A percentile compares a stretch with the other conserved stretches of the same genome.
These are phyloP conservation scores for Podosphaera xanthii DNA, from an alignment of 2,329 filamentous ascomycete species.

Conservation along the genomic window DNA sequence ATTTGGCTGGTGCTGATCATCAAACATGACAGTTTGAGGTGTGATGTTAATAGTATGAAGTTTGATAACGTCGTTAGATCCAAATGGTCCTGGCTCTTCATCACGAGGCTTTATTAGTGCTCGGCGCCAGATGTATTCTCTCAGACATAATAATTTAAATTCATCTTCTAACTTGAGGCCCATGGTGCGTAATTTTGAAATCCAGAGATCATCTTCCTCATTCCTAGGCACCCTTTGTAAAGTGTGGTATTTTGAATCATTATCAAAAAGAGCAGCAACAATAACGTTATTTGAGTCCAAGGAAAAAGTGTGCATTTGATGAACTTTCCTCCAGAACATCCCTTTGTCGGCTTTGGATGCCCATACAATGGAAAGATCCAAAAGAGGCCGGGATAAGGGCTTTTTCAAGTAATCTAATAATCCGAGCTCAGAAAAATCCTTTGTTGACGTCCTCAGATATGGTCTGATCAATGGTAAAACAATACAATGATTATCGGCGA, in stretches of 20 bases:
- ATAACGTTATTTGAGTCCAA: conserved; percentile 30
- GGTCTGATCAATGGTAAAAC: conserved; percentile 58
- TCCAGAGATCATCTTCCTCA: conserved; percentile 85
- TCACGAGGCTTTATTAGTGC: conserved; percentile 36
- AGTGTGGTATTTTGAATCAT: conserved; percentile 31
- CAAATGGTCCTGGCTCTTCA: conserved; percentile 10
- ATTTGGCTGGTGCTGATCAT: conserved; percentile 38
- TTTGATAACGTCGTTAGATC: conserved; percentile 49
- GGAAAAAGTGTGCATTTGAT: conserved; percentile 46
- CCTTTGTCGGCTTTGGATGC: conserved; percentile 60
- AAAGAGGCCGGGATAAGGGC: conserved; percentile 54
- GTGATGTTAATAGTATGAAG: conserved; percentile 56
- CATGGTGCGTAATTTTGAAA: conserved; percentile 62
- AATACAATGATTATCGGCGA: conserved; percentile 66
- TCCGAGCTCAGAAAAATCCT: conserved; percentile 46
- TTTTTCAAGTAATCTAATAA: conserved; percentile 66
- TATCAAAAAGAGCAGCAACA: conserved; percentile 29
- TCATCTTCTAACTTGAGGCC: conserved; percentile 71
- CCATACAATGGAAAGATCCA: conserved; percentile 75
- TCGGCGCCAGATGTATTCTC: conserved; percentile 80
- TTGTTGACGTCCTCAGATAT: conserved; percentile 53
- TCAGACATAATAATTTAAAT: conserved; percentile 61
- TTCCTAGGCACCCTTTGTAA: conserved; percentile 48
- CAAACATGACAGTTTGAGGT: conserved; percentile 80
- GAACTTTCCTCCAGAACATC: conserved; percentile 64